Evolutionary conservation across 2,329 filamentous ascomycete species (phyloP), one percentile per base, ranked within the genome.

Genomic region (Pezicula carpinea): DNA sequence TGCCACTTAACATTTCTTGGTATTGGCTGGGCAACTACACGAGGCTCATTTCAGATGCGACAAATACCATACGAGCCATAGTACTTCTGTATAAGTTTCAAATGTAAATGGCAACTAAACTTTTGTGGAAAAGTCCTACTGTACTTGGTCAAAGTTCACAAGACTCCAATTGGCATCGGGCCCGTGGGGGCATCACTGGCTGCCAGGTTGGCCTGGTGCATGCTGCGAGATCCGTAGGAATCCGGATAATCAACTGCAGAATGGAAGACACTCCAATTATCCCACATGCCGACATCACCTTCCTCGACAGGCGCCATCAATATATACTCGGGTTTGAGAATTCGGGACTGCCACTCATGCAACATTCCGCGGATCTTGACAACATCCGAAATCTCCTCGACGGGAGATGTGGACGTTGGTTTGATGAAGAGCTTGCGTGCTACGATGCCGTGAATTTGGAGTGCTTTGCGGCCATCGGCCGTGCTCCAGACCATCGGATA

Each of bases 401-500:
- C 62, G 36, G 65, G 57, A 32, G 67, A 65, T 4, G 62, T 57
- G 0, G 52, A 50, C 2, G 59, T 61, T 0, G 61, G 61, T 14
- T 67, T 65, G 10, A 72, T 19, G 48, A 69, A 71, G 8, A 71
- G 58, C 31, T 64, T 66, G 22, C 66, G 61, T 13, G 61, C 68
- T 43, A 61, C 66, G 19, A 70, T 67, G 10, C 66, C 65, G 47
- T 73, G 70, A 21, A 73, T 69, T 57, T 68, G 66, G 53, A 73
- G 68, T 5, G 69, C 67, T 41, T 66, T 68, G 47, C 71, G 66
- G 6, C 66, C 65, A 0, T 67, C 58, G 0, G 71, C 70, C 46
- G 72, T 74, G 8, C 69, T 60, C 70, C 70, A 73, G 1, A 72
- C 70, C 64, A 73, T 69, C 1, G 71, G 70, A 53, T 73, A 72